phyloP scores from a whole-genome alignment of 164 flowering plant genomes.

The Taxillus chinensis region DNA sequence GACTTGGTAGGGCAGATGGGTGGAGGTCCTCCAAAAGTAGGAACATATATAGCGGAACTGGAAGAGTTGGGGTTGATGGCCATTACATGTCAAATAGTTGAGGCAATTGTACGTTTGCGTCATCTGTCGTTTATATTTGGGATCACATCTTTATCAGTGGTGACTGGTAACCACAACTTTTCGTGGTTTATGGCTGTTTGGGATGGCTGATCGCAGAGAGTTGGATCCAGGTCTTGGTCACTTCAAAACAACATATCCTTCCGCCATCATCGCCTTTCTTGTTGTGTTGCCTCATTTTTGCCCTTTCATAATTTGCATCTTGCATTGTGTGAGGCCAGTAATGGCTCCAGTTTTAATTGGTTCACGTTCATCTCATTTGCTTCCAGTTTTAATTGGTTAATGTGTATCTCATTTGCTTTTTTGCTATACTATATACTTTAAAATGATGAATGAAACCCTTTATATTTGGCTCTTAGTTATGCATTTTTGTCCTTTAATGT shows the following conservation, averaged over 20 bases:
- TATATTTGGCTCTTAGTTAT: no score
- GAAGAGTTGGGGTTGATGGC: neutral
- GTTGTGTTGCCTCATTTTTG: neutral
- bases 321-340: conserved; percentile 1
- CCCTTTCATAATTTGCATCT: conserved; percentile 1
- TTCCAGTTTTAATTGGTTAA: neutral
- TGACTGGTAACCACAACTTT: neutral
- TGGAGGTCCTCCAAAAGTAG: conserved; percentile 1
- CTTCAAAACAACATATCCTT: neutral
- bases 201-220: neutral
- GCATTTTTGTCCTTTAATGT: no score
- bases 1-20: conserved; percentile 15
- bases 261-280: neutral
- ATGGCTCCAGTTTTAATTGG: neutral
- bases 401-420: no score
- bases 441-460: no score
- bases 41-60: neutral
- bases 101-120: neutral
- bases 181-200: neutral
- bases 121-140: neutral
- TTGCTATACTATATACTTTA: no score
- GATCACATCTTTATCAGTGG: neutral
- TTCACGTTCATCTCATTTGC: neutral
- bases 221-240: neutral
- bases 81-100: neutral